phyloP scores from a whole-genome alignment of 257 asterid genomes.

The Solanum dulcamara region DNA sequence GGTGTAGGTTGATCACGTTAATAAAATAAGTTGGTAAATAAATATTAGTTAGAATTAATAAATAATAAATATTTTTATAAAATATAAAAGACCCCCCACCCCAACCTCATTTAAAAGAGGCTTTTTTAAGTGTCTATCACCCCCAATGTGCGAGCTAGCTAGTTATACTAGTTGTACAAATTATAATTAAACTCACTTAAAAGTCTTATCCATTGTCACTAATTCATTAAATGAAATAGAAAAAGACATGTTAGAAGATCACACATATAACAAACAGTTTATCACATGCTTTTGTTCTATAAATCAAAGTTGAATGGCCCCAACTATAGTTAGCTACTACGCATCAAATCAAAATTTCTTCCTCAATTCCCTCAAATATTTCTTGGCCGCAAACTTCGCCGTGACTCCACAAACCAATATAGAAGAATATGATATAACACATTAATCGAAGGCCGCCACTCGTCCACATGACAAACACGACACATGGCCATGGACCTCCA shows the following conservation, averaged over 20 bases:
- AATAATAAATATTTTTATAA: too few species aligned
- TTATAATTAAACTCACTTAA: background rate
- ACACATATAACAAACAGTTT: slow-evolving; percentile 4
- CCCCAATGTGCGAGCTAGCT: background rate
- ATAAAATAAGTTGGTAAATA: too few species aligned
- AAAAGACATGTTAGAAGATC: slow-evolving; percentile 9
- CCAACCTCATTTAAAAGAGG: background rate
- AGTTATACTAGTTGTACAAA: background rate
- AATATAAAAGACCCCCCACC: background rate
- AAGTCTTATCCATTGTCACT: background rate
- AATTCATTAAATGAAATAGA: slow-evolving; percentile 7
- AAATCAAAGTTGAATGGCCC: slow-evolving; percentile 27
- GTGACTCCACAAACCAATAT: slow-evolving; percentile 3
- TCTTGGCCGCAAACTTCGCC: slow-evolving; percentile 17
- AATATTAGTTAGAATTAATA: too few species aligned
- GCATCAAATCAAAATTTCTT: background rate
- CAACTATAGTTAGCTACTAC: background rate
- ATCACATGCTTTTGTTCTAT: slow-evolving; percentile 44
- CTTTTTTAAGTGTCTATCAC: background rate
- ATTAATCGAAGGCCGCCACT: slow-evolving; percentile 19
- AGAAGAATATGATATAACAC: background rate
- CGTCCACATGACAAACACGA: background rate
- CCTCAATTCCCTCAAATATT: background rate
- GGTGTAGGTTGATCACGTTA: too few species aligned
- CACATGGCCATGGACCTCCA: slow-evolving; percentile 15